Evolutionary conservation across 164 flowering plant genomes (phyloP).

Genomic region (Litsea cubeba): DNA sequence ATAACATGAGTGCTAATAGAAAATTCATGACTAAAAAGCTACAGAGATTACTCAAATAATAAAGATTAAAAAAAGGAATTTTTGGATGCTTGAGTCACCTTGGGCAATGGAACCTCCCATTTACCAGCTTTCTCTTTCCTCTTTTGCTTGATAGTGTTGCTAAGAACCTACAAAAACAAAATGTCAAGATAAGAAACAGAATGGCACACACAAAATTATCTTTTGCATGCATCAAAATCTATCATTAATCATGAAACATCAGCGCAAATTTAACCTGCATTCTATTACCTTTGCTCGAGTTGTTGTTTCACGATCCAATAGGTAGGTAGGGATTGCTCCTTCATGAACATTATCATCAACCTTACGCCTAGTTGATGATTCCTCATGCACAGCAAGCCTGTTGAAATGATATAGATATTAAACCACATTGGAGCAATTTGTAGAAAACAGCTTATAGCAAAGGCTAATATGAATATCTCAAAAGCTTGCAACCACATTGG

Average conservation of each 20-base stretch:
- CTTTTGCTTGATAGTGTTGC: conserved; percentile 96
- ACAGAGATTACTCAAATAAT: not conserved
- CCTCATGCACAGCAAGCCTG: conserved; percentile 90
- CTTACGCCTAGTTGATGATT: conserved; percentile 76
- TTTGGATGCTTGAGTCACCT: conserved; percentile 36
- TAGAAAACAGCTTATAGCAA: no score
- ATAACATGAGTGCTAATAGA: no score
- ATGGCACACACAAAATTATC: not conserved
- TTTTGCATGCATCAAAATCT: no score
- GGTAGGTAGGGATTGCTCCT: conserved; percentile 92
- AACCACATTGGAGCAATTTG: not conserved
- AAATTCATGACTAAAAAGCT: no score
- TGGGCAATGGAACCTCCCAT: conserved; percentile 99
- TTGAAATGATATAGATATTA: conserved; percentile 12
- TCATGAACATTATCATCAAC: conserved; percentile 84
- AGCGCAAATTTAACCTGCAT: not conserved
- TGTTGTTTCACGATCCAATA: conserved; percentile 92
- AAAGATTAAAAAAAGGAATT: not conserved
- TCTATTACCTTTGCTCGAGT: conserved; percentile 73
- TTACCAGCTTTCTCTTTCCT: conserved; percentile 98
- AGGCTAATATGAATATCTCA: no score
- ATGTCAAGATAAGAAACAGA: not conserved
- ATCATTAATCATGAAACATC: not conserved
- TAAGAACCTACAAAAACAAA: conserved; percentile 52
- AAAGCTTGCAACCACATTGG: no score